Conservation (phyloP, 345 rosid species). For the Eucalyptus erythrocorys region DNA sequence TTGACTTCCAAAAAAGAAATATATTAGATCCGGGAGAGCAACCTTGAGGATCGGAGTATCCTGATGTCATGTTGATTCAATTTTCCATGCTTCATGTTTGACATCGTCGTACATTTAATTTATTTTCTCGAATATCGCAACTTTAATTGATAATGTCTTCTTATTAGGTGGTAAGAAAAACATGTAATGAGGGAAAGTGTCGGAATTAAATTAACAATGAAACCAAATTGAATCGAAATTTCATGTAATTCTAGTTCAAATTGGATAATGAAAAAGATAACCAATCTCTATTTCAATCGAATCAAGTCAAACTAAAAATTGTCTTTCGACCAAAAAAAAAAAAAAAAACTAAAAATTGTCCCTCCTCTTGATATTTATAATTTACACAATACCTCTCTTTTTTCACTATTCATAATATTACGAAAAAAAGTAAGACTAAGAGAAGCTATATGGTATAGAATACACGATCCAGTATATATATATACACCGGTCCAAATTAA, state of each 20-base stretch:
- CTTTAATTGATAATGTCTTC: neutral
- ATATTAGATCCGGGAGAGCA: neutral
- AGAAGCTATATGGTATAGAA: neutral
- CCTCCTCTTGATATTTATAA: neutral
- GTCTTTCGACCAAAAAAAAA: no score
- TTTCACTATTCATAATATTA: no score
- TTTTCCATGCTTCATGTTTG: neutral
- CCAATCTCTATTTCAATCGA: accelerated
- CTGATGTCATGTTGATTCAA: neutral
- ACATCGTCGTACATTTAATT: neutral
- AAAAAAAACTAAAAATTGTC: no score
- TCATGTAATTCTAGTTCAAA: no score
- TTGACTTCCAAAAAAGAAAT: neutral
- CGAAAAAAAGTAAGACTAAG: neutral
- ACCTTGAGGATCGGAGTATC: neutral
- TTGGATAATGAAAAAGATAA: no score
- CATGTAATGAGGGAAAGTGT: accelerated
- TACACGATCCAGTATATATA: neutral
- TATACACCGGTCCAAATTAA: neutral
- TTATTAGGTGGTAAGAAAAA: neutral
- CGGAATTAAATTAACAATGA: accelerated
- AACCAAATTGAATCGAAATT: no score
- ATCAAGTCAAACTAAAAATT: neutral
- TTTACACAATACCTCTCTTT: neutral
- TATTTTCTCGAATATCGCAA: neutral